Evolutionary conservation across 345 rosid genomes (phyloP).

Genomic region (Ricinus communis): DNA sequence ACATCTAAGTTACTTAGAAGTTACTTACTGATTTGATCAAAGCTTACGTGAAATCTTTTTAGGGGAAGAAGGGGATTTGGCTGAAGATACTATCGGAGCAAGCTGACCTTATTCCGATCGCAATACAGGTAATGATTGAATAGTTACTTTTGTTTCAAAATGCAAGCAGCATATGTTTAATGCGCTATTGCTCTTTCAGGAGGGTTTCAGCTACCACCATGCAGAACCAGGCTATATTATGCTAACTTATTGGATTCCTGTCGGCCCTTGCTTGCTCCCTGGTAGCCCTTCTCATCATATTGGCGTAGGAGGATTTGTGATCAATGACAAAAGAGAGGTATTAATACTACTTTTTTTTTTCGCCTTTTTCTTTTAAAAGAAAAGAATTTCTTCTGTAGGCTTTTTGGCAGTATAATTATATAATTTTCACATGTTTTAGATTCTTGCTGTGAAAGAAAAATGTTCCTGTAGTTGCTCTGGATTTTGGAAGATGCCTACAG

Average conservation of each 20-base stretch:
- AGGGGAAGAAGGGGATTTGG: conserved; percentile 56
- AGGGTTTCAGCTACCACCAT: conserved; percentile 52
- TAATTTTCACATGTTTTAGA: conserved; percentile 17
- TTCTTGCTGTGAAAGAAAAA: conserved; percentile 55
- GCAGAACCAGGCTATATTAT: conserved; percentile 52
- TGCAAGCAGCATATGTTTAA: background rate
- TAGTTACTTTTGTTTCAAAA: background rate
- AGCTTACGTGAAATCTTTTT: background rate
- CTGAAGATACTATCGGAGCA: conserved; percentile 39
- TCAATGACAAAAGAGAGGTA: conserved; percentile 47
- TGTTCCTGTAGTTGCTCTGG: conserved; percentile 40
- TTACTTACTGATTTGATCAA: background rate
- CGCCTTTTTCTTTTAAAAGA: too few species aligned
- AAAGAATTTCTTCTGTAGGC: too few species aligned
- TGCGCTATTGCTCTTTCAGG: conserved; percentile 24
- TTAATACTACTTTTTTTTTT: background rate
- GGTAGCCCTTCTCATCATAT: conserved; percentile 53
- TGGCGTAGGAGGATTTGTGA: conserved; percentile 46
- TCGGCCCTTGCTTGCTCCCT: conserved; percentile 45
- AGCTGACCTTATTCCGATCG: conserved; percentile 51
- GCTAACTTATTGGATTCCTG: conserved; percentile 58
- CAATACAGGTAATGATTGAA: conserved; percentile 37
- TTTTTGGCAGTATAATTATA: too few species aligned
- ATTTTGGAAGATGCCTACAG: conserved; percentile 58
- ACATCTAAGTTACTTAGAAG: too few species aligned